Evolutionary conservation across 73 alveolate genomes (phyloP).

Genomic region (Urostyla sp.): DNA sequence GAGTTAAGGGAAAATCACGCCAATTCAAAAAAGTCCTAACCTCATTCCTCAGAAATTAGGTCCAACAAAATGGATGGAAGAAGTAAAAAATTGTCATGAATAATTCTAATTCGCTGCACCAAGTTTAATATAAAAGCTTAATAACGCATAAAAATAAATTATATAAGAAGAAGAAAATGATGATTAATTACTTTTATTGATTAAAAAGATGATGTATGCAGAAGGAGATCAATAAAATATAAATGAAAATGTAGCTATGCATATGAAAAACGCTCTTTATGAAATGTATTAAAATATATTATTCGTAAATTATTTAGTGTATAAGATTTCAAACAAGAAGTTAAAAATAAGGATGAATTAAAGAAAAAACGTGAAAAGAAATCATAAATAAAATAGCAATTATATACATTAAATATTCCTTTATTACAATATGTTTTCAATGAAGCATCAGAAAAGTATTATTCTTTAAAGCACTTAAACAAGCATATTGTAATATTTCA

Average conservation of each 20-base stretch:
- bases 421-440: conserved; percentile 31
- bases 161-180: not conserved
- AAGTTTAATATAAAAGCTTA: not conserved
- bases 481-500: not conserved
- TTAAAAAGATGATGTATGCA: conserved; percentile 49
- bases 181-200: conserved; percentile 23
- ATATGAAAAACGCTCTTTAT: conserved; percentile 9
- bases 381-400: not conserved
- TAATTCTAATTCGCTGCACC: too few species aligned
- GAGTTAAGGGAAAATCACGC: too few species aligned
- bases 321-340: not conserved
- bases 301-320: conserved; percentile 1
- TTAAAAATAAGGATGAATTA: not conserved
- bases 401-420: conserved; percentile 6
- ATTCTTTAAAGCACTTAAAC: conserved; percentile 34
- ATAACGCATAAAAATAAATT: not conserved
- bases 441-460: conserved; percentile 21
- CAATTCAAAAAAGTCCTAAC: too few species aligned
- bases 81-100: too few species aligned
- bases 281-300: not conserved
- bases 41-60: too few species aligned
- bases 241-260: conserved; percentile 7
- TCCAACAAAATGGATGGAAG: too few species aligned
- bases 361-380: conserved; percentile 22
- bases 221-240: conserved; percentile 26